Base-by-base conservation (phyloP, 1,284 basidiomycete species). In the Taiwanofungus camphoratus region DNA sequence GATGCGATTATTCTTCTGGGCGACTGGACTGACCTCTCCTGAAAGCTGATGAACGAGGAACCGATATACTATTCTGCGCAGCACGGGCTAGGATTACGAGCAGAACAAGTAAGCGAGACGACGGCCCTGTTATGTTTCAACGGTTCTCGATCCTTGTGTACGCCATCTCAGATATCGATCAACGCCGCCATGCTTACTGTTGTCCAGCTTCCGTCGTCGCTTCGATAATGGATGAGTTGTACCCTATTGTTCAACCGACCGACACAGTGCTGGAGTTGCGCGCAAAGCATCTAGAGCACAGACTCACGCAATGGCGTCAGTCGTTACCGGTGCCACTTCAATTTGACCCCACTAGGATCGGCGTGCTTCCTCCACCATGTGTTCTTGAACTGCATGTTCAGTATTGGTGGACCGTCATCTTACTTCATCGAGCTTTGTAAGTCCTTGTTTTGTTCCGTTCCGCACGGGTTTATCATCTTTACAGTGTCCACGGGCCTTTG, bases 381-480 rank as follows among this genome's bases (percentile, higher is more conserved):
- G 65, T 87, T 16, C 61, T 89, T 37, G 78, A 79, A 18, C 64
- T 90, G 27, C 87, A 91, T 54, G 80, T 88, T 74, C 79, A 86
- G 54, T 90, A 89, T 58, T 90, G 87, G 82, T 84, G 81, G 53
- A 74, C 82, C 3, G 76, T 84, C 13, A 64, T 90, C 27, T 60
- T 90, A 26, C 64, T 90, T 16, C 83, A 90, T 60, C 77, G 87
- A 12, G 85, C 87, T 3, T 88, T 86, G 83, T 86, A 56, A 65
- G 82, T 66, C 35, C 36, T 31, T 37, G 8, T 12, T 2, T 6
- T 27, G 6, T 13, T n/a, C 12, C 13, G 4, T 21, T 16, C 9
- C 7, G 20, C 33, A 12, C 12, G 5, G 19, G 12, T 34, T 30
- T 13, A 24, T 9, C 7, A 9, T 18, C 11, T 24, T 12, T 18